Percentiles rank a stretch among this genome's conserved stretches.
phyloP scores from a whole-genome alignment of 2,329 filamentous ascomycete species.

The Ceratocystis lukuohia region DNA sequence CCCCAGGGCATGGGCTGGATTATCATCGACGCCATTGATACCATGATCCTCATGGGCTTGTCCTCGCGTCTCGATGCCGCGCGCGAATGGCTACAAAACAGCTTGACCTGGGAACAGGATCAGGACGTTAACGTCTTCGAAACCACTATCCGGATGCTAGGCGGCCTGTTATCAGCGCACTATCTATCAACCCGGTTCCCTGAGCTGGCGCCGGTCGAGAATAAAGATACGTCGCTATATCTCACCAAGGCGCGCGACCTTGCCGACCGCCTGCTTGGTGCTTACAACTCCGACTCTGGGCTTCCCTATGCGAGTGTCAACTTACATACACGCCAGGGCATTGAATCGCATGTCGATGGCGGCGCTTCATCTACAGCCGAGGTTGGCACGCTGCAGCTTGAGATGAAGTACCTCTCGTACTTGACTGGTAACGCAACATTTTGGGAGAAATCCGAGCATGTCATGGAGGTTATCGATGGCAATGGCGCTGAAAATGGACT shows the following conservation, averaged over 20 bases:
- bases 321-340: constrained; percentile 59
- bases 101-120: constrained; percentile 74
- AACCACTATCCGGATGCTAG: constrained; percentile 94
- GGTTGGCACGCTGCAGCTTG: constrained; percentile 80
- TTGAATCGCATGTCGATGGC: constrained; percentile 68
- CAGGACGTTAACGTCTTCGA: constrained; percentile 97
- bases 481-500: constrained; percentile 69
- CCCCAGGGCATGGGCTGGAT: constrained; percentile 90
- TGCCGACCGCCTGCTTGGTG: constrained; percentile 71
- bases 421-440: constrained; percentile 84
- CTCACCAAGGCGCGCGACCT: constrained; percentile 91
- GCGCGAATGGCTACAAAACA: constrained; percentile 73
- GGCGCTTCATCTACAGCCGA: constrained; percentile 92
- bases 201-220: constrained; percentile 57
- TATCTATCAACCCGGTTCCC: constrained; percentile 82
- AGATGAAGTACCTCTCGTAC: constrained; percentile 94
- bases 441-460: constrained; percentile 83
- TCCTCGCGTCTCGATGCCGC: constrained; percentile 74
- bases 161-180: constrained; percentile 81
- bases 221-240: constrained; percentile 72
- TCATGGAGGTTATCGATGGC: constrained; percentile 80
- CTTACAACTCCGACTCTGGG: constrained; percentile 77
- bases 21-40: constrained; percentile 90
- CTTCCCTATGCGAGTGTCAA: constrained; percentile 87
- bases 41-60: constrained; percentile 95